Base-by-base conservation (phyloP, 495 filamentous ascomycete species). In the Platismatia glauca region DNA sequence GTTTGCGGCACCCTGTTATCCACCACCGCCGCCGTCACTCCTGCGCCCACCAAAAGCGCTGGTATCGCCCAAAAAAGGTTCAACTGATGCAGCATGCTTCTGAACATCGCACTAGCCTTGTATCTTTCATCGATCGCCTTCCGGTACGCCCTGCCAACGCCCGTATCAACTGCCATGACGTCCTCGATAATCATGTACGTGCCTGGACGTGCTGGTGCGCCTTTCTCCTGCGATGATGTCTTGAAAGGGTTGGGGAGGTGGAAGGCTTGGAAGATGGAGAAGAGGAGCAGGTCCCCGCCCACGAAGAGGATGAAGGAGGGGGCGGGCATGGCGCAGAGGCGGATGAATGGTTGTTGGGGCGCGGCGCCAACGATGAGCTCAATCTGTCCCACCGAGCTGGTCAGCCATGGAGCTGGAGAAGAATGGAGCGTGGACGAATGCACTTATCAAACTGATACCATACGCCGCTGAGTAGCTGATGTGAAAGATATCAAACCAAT, bases 161-260 rank as follows among this genome's bases (percentile, higher is more conserved):
- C 83, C 22, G 89, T 89, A 66, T 93, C 89, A 5, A 93, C 89
- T 0, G 86, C 88, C 2, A 89, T 79, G 16, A 93, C 82, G 66
- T 95, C 90, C 71, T 95, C 90, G 50, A 94, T 85, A 27, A 91
- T 75, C 7, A 84, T 86, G 67, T 90, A 88, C 35, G 92, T 77
- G 29, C 86, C 79, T 13, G 89, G 89, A 12, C 83, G 85, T 66
- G 89, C 81, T 33, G 77, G 78, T 27, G 80, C 81, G n/a, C 88
- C 88, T 66, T 85, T 84, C 1, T 83, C 82, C 0, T 84, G 80
- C 1, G 87, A 90, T 31, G 85, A 89, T 48, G 92, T 87, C 55
- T 85, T 83, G 69, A 84, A 87, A 2, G 87, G 87, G 0, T 88
- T 83, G 60, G 74, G 75, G 60, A 70, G 72, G 13, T 74, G 73